Base-by-base conservation (phyloP, 1,284 basidiomycete genomes). In the Golubevia sp. region DNA sequence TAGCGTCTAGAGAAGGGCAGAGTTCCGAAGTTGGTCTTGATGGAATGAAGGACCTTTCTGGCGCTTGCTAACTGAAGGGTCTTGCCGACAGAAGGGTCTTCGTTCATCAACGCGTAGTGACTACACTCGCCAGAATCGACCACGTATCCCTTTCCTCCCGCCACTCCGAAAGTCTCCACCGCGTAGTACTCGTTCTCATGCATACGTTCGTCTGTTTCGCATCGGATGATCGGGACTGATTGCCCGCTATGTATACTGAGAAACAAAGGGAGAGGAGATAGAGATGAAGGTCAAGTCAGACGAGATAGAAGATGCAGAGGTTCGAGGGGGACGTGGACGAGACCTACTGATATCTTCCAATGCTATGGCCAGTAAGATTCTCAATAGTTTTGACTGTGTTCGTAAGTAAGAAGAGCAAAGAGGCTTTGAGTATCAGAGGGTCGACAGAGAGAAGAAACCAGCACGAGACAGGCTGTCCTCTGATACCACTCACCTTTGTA, bases 401-500 rank as follows among this genome's bases (percentile, higher is more conserved):
- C n/a, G n/a, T n/a, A n/a, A n/a, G n/a, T n/a, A n/a, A n/a, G n/a
- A n/a, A n/a, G n/a, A n/a, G n/a, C n/a, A n/a, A n/a, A n/a, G n/a
- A n/a, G n/a, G n/a, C 25, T n/a, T 6, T 3, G 20, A 5, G 49
- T 30, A 34, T 18, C 23, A 8, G 27, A 20, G 6, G 13, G 25
- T n/a, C 7, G 49, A 38, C n/a, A n/a, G 27, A 18, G 24, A 52
- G 23, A 61, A n/a, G 20, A 20, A 23, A 48, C 23, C 56, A 59
- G 5, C 5, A 52, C 13, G 6, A 52, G 50, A 23, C 6, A n/a
- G n/a, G n/a, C n/a, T n/a, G n/a, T n/a, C n/a, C n/a, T n/a, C n/a
- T 25, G n/a, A 58, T 21, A 7, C 8, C 49, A 84, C 89, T 61
- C 61, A 95, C 94, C 92, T 64, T 91, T 93, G 72, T 91, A 77